These are phyloP conservation scores for Ambrosia hybrid DNA, from an alignment of 140 eudicot species.

Conservation along the genomic window DNA sequence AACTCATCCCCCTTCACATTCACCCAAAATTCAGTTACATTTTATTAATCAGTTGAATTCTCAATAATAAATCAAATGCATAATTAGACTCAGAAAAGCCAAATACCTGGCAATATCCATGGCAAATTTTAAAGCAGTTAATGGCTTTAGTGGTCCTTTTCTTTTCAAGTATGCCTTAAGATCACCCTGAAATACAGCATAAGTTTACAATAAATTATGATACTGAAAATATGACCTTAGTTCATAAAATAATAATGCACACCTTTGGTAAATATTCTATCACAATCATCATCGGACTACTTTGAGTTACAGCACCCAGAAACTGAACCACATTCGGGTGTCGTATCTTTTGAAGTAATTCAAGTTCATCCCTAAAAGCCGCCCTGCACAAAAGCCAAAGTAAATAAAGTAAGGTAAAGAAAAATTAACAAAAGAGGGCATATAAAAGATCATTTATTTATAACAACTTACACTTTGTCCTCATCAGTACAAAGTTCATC, in stretches of 20 bases:
- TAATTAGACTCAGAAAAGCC: background rate
- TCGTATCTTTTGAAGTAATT: conserved; percentile 84
- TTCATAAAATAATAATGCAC: background rate
- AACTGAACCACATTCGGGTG: conserved; percentile 98
- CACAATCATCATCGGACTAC: conserved; percentile 99
- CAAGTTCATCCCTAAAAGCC: conserved; percentile 90
- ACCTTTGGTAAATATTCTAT: conserved; percentile 91
- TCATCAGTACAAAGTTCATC: conserved; percentile 81
- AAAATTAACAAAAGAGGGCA: conserved; percentile 5
- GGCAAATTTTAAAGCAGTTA: conserved; percentile 66
- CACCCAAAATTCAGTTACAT: conserved; percentile 5
- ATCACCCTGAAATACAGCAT: conserved; percentile 68
- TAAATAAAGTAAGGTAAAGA: background rate
- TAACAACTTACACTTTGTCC: conserved; percentile 84
- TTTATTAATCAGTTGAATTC: conserved; percentile 6
- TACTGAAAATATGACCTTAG: background rate
- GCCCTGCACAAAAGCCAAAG: conserved; percentile 44
- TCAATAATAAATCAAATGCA: background rate
- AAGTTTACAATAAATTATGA: background rate
- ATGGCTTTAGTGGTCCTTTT: conserved; percentile 75
- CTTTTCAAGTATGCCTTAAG: conserved; percentile 60
- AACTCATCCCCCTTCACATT: conserved; percentile 67
- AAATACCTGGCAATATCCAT: conserved; percentile 93
- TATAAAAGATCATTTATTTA: background rate
- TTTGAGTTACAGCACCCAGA: conserved; percentile 97